A percentile compares a stretch with the other conserved stretches of the same genome.
Evolutionary conservation across 2,329 filamentous ascomycete species (phyloP).

Genomic region (Cadophora gregata): DNA sequence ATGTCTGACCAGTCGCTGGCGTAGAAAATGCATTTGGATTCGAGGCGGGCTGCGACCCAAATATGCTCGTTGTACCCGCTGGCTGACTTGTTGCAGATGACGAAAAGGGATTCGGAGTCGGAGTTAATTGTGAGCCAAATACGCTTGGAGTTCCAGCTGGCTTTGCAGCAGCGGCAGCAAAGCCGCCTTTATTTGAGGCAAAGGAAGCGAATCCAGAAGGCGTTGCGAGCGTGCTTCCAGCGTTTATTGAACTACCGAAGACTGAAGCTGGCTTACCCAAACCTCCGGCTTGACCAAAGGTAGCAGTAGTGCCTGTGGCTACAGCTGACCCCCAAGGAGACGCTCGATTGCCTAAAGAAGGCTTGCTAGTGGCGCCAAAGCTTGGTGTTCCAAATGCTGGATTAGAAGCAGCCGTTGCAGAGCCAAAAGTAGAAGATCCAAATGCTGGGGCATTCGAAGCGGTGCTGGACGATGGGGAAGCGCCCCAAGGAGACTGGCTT

Average conservation of each 20-base stretch:
- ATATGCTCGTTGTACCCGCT: slow-evolving; percentile 5
- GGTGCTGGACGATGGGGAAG: slow-evolving; percentile 42
- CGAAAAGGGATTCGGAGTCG: slow-evolving; percentile 41
- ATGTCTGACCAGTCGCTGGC: not conserved
- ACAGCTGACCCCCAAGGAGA: slow-evolving; percentile 59
- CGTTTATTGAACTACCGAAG: slow-evolving; percentile 41
- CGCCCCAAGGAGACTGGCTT: slow-evolving; percentile 58
- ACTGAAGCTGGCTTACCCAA: slow-evolving; percentile 48
- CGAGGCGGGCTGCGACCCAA: slow-evolving; percentile 25
- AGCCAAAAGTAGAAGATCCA: slow-evolving; percentile 54
- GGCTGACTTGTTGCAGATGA: slow-evolving; percentile 39
- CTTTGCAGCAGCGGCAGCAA: slow-evolving; percentile 48
- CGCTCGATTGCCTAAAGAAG: slow-evolving; percentile 46
- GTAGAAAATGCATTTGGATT: slow-evolving; percentile 9
- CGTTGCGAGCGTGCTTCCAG: slow-evolving; percentile 41
- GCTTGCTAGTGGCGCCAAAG: slow-evolving; percentile 48
- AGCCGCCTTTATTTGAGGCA: slow-evolving; percentile 57
- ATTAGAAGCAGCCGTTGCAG: slow-evolving; percentile 35
- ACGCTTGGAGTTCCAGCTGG: slow-evolving; percentile 41
- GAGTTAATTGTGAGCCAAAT: slow-evolving; percentile 38
- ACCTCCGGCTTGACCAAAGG: slow-evolving; percentile 63
- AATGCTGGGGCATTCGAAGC: slow-evolving; percentile 46
- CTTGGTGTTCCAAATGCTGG: slow-evolving; percentile 58
- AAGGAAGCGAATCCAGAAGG: slow-evolving; percentile 61
- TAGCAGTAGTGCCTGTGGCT: slow-evolving; percentile 43